A percentile compares a stretch with the other conserved stretches of the same genome.
Evolutionary conservation across 345 rosid genomes (phyloP).

Genomic region (Tarenaya hassleriana): DNA sequence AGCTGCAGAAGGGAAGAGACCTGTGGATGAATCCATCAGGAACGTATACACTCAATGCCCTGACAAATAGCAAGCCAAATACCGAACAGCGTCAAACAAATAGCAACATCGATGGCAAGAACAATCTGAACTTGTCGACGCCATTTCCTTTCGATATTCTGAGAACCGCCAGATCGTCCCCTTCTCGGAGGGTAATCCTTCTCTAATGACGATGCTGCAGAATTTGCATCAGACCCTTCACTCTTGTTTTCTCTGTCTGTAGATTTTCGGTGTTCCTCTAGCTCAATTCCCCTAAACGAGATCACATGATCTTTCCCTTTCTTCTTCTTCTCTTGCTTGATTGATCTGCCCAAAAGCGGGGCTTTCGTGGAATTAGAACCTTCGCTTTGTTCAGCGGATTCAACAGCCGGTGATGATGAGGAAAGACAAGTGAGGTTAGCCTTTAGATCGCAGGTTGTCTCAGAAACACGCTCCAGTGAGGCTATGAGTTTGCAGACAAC

Average conservation of each 20-base stretch:
- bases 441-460: slow-evolving; percentile 2
- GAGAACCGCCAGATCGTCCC: slow-evolving; percentile 45
- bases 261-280: slow-evolving; percentile 52
- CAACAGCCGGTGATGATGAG: slow-evolving; percentile 32
- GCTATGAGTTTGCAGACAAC: slow-evolving; percentile 46
- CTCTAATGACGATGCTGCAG: slow-evolving; percentile 39
- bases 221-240: slow-evolving; percentile 42
- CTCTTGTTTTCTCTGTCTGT: slow-evolving; percentile 41
- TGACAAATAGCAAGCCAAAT: slow-evolving; percentile 63
- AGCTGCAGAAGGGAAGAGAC: slow-evolving; percentile 5
- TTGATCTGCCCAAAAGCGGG: slow-evolving; percentile 53
- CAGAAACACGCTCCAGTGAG: slow-evolving; percentile 48
- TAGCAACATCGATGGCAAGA: slow-evolving; percentile 70
- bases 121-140: slow-evolving; percentile 65
- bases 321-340: slow-evolving; percentile 61
- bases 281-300: slow-evolving; percentile 46
- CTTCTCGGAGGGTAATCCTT: slow-evolving; percentile 58
- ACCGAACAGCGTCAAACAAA: slow-evolving; percentile 51
- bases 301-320: slow-evolving; percentile 46
- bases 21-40: slow-evolving; percentile 14
- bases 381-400: slow-evolving; percentile 22
- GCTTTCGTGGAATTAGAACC: slow-evolving; percentile 53
- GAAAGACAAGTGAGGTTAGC: slow-evolving; percentile 40
- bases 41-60: slow-evolving; percentile 44
- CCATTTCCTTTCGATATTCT: slow-evolving; percentile 61